Percentiles rank a stretch among this genome's conserved stretches.
Conservation (phyloP, 257 asterid genomes). For the Jasminum sambac region DNA sequence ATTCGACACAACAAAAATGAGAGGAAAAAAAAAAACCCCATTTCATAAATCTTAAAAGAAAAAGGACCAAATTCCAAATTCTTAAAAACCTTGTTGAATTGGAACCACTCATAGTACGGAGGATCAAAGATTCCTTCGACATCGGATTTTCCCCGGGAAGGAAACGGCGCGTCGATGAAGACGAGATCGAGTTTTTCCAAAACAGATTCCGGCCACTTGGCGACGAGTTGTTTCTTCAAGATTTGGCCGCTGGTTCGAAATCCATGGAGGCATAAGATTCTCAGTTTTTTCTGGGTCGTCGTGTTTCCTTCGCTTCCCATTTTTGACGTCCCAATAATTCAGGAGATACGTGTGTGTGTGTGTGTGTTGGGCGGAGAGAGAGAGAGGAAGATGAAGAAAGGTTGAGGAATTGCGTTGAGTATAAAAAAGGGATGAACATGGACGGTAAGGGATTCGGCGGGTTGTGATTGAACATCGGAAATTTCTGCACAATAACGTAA, state of each 20-base stretch:
- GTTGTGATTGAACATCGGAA: too few species aligned
- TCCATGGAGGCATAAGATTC: conserved; percentile 52
- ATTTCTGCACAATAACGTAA: too few species aligned
- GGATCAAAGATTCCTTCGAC: conserved; percentile 57
- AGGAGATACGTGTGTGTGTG: not conserved
- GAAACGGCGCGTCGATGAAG: conserved; percentile 44
- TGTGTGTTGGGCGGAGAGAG: not conserved
- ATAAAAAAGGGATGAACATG: too few species aligned
- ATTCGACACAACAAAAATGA: not conserved
- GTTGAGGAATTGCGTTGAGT: not conserved
- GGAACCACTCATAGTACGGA: conserved; percentile 61
- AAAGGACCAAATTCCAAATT: not conserved
- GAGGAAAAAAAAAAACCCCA: not conserved
- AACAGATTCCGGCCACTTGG: conserved; percentile 45
- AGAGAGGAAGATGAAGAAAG: not conserved
- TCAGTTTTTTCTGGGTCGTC: conserved; percentile 31
- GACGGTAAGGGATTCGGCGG: too few species aligned
- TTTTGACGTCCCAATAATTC: not conserved
- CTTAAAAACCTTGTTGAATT: conserved; percentile 38
- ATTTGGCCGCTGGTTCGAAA: conserved; percentile 51
- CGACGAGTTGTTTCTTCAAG: conserved; percentile 37
- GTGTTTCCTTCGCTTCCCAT: conserved; percentile 36
- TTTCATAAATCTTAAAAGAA: not conserved
- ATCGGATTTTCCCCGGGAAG: conserved; percentile 42
- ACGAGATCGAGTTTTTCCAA: conserved; percentile 42